Evolutionary conservation across 805 yeast genomes (phyloP).

Genomic region (Cephaloascus fragrans): DNA sequence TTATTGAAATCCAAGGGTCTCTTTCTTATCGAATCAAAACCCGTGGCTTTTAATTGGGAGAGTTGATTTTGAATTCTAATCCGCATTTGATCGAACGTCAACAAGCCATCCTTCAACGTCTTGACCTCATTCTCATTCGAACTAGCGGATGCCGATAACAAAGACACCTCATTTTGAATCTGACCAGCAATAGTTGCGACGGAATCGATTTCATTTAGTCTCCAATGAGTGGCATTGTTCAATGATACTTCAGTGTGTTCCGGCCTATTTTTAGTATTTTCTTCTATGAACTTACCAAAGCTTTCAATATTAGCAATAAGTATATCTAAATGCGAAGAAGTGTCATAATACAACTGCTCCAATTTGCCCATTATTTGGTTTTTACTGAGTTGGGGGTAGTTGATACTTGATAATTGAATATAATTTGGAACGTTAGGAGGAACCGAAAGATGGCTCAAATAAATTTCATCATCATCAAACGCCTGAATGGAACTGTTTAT

Average conservation of each 20-base stretch:
- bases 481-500: slow-evolving; percentile 3
- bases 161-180: not conserved
- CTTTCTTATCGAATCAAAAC: not conserved
- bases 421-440: slow-evolving; percentile 8
- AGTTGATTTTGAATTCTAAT: not conserved
- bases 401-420: not conserved
- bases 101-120: not conserved
- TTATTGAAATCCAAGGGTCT: not conserved
- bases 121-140: not conserved
- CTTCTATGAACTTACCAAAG: slow-evolving; percentile 16
- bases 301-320: slow-evolving; percentile 16
- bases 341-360: not conserved
- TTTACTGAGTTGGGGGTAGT: not conserved
- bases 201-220: slow-evolving; percentile 16
- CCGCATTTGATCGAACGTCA: not conserved
- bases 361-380: not conserved
- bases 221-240: slow-evolving; percentile 22
- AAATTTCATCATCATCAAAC: slow-evolving; percentile 21
- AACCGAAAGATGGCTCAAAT: slow-evolving; percentile 11
- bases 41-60: not conserved
- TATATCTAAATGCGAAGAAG: slow-evolving; percentile 19
- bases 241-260: slow-evolving; percentile 16
- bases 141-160: not conserved
- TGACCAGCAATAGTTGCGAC: slow-evolving; percentile 5
- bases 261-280: slow-evolving; percentile 15